Conservation (phyloP, 2,329 filamentous ascomycete species). For the Cordyceps pruinosa region DNA sequence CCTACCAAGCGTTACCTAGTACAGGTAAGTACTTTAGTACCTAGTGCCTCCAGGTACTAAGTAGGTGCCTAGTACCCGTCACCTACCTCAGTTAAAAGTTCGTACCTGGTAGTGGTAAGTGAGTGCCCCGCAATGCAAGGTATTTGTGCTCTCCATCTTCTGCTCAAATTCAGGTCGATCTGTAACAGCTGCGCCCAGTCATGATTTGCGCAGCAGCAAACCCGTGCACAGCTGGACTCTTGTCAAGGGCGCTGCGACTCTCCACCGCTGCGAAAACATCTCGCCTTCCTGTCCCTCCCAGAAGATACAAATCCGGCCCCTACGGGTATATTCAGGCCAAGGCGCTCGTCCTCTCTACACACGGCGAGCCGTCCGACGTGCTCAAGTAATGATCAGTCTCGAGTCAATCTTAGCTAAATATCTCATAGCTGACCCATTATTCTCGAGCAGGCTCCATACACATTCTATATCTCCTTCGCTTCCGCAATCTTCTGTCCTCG, state of each 20-base stretch:
- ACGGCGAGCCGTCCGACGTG: conserved; percentile 69
- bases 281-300: conserved; percentile 18
- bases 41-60: too few relatives aligned
- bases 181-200: background rate
- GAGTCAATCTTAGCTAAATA: background rate
- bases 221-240: background rate
- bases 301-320: conserved; percentile 49
- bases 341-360: conserved; percentile 67
- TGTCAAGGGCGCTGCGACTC: background rate
- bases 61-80: too few relatives aligned
- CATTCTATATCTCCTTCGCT: conserved; percentile 73
- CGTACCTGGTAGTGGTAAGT: too few relatives aligned
- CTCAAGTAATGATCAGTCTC: conserved; percentile 51
- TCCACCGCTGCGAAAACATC: conserved; percentile 8
- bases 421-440: background rate
- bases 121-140: too few relatives aligned
- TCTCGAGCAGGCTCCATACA: conserved; percentile 51
- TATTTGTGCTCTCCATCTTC: background rate
- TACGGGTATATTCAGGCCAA: conserved; percentile 84
- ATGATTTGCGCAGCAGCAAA: background rate
- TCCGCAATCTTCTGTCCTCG: conserved; percentile 57
- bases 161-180: background rate
- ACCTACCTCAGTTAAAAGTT: too few relatives aligned
- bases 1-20: too few relatives aligned
- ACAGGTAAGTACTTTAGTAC: too few relatives aligned